phyloP scores from a whole-genome alignment of 768 basidiomycete species.

The Boletus reticuloceps region DNA sequence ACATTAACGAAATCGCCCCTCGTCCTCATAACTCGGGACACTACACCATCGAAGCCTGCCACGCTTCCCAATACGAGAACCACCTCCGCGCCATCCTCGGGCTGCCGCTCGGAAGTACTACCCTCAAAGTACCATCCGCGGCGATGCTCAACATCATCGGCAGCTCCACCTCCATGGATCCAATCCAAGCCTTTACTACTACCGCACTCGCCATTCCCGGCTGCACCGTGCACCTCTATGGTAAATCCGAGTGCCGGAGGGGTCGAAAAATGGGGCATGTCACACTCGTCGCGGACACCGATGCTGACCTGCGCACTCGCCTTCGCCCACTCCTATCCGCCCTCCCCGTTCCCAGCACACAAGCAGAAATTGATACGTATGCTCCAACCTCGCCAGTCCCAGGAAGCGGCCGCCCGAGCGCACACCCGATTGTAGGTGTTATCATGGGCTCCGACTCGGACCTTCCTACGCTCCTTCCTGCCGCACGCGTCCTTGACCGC shows the following conservation, averaged over 20 bases:
- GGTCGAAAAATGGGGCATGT: constrained; percentile 99
- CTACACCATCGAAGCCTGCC: constrained; percentile 97
- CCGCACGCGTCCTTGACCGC: constrained; percentile 77
- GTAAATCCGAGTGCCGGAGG: constrained; percentile 85
- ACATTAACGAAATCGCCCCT: constrained; percentile 96
- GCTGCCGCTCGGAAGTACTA: constrained; percentile 85
- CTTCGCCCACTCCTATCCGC: constrained; percentile 74
- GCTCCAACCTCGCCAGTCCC: constrained; percentile 45
- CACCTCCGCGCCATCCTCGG: constrained; percentile 93
- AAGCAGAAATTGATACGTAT: constrained; percentile 51
- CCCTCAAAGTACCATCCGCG: constrained; percentile 80
- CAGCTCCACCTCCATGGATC: constrained; percentile 59
- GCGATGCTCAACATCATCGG: constrained; percentile 97
- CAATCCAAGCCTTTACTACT: constrained; percentile 54
- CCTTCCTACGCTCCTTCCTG: constrained; percentile 88
- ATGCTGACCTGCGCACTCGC: constrained; percentile 65
- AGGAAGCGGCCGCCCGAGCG: constrained; percentile 55
- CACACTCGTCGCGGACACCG: constrained; percentile 80
- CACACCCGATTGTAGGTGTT: constrained; percentile 79
- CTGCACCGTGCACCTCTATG: constrained; percentile 85
- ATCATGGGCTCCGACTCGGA: constrained; percentile 99
- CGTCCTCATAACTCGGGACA: constrained; percentile 98
- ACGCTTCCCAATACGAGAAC: constrained; percentile 96
- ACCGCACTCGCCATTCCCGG: constrained; percentile 70
- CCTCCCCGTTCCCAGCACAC: constrained; percentile 42